Base-by-base conservation (phyloP, 371 early-diverging fungal species). In the Lichtheimia ramosa region DNA sequence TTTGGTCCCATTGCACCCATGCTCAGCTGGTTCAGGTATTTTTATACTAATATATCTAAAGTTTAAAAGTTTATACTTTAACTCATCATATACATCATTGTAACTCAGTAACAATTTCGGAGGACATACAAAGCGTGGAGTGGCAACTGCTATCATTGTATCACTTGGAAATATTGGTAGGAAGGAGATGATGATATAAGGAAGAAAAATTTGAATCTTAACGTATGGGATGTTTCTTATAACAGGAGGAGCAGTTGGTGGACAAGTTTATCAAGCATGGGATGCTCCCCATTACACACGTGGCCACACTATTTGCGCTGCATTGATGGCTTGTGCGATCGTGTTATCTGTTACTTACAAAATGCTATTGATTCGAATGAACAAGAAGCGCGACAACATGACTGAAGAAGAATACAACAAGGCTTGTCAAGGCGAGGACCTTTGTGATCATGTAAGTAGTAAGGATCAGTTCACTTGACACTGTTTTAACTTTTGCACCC, bases 81-180 rank as follows among this genome's bases (percentile, higher is more conserved):
- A n/a, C n/a, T n/a, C n/a, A n/a, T n/a, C n/a, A n/a, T n/a, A n/a
- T n/a, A n/a, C n/a, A n/a, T n/a, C n/a, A n/a, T n/a, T n/a, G n/a
- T n/a, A n/a, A n/a, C n/a, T 84, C 57, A 79, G 82, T 6, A 83
- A 77, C 63, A 86, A 85, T 48, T 75, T 85, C 55, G 84, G 83
- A 56, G 88, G 88, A 0, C 82, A 84, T 52, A 86, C 86, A 20
- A 88, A 88, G 68, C 76, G 83, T 49, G 86, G 81, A 66, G 80
- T 79, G 34, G 85, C 82, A 3, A 75, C 79, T 15, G 88, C 86
- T 10, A 69, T 82, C 25, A 82, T 86, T 46, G 79, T 85, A 42
- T 74, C 81, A 2, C 71, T 87, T 50, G 89, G 90, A 54, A 60
- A 60, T n/a, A 53, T 60, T 20, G 60, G 59, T 51, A 48, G 39